phyloP scores from a whole-genome alignment of 2,329 filamentous ascomycete species.

The Apiospora rasikravindrae region DNA sequence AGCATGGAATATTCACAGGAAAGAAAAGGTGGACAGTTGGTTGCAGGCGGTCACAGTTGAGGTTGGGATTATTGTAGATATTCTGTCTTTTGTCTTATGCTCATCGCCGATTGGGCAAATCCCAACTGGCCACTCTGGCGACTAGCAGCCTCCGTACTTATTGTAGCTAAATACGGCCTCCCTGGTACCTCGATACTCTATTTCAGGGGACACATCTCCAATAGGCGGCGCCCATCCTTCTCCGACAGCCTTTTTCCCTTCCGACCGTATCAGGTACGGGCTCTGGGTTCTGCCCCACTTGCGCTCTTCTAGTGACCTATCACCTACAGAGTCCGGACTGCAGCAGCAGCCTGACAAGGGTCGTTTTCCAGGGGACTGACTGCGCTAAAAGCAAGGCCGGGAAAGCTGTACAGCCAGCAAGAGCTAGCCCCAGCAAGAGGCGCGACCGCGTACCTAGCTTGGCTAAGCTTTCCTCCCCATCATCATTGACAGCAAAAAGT shows the following conservation, averaged over 20 bases:
- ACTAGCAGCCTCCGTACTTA: conserved; percentile 4
- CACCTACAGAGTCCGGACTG: not conserved
- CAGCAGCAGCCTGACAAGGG: not conserved
- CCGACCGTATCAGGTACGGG: not conserved
- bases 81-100: not conserved
- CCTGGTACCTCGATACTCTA: not conserved
- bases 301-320: not conserved
- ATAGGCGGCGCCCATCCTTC: conserved; percentile 2
- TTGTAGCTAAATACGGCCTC: not conserved
- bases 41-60: not conserved
- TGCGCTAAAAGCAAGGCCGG: not conserved
- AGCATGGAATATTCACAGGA: conserved; percentile 8
- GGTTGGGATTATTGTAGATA: not conserved
- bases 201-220: conserved; percentile 15
- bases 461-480: not conserved
- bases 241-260: conserved; percentile 12
- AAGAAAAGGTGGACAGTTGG: not conserved
- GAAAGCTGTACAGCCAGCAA: not conserved
- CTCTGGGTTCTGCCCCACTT: not conserved
- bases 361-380: not conserved
- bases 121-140: conserved; percentile 14
- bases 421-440: not conserved
- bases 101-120: conserved; percentile 4
- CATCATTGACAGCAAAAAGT: conserved; percentile 7
- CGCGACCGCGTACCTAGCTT: not conserved